Conservation (phyloP, 2,329 filamentous ascomycete species). For the Gremmenia infestans region DNA sequence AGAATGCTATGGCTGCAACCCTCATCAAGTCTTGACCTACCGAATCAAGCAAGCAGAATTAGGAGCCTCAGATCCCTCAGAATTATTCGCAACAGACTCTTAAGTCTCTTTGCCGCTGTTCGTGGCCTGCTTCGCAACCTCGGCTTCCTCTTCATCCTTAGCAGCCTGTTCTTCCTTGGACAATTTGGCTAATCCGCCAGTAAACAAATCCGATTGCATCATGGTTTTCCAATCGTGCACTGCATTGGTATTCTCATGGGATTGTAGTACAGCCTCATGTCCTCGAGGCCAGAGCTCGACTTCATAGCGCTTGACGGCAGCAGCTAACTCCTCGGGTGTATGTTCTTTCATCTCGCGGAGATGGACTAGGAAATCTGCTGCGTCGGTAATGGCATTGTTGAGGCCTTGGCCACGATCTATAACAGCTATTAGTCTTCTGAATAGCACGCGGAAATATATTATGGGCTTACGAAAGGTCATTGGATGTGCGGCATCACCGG, state of each 20-base stretch:
- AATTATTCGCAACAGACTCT: too few relatives aligned
- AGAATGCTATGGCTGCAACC: too few relatives aligned
- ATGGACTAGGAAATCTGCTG: constrained; percentile 17
- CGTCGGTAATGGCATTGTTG: constrained; percentile 42
- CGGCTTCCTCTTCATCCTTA: neutral
- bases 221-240: constrained; percentile 38
- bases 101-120: neutral
- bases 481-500: constrained; percentile 52
- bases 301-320: constrained; percentile 37
- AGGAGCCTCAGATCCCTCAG: too few relatives aligned
- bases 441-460: neutral
- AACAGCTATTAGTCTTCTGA: constrained; percentile 8
- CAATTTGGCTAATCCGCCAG: constrained; percentile 3
- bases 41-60: too few relatives aligned
- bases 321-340: constrained; percentile 27
- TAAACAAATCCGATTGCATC: constrained; percentile 29
- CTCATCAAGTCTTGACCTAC: too few relatives aligned
- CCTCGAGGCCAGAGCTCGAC: constrained; percentile 40
- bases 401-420: constrained; percentile 41
- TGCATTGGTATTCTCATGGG: constrained; percentile 41
- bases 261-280: constrained; percentile 40
- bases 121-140: neutral
- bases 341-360: constrained; percentile 22
- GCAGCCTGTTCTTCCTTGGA: neutral
- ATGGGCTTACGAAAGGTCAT: constrained; percentile 39